Evolutionary conservation across 805 yeast species (phyloP), one percentile per base, ranked within the genome.

Genomic region (Wilhelminamyces savonicus): DNA sequence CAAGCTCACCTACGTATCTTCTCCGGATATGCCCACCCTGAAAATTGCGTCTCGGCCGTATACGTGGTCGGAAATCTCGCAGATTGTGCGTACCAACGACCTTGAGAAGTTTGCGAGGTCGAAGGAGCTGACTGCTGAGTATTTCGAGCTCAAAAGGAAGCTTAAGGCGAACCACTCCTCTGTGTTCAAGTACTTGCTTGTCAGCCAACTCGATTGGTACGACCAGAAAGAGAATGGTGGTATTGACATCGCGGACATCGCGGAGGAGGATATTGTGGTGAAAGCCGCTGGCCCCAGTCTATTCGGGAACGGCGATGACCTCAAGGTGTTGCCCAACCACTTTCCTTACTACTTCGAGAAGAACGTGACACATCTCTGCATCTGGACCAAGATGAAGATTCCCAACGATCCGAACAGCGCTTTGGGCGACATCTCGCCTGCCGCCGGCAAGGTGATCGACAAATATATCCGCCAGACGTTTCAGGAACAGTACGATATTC

Each of bases 351-450:
- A 70, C 41, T 71, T 79, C 36, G 75, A 66, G 21, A 38, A 47
- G 0, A 62, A 62, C 24, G 65, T 79, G 4, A 51, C 54, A 4
- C 90, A 82, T 50, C 46, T 81, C 11, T 69, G 83, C 25, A 65
- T 78, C 2, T 82, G 92, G 90, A 65, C 79, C 2, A 80, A 80
- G 44, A 54, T 70, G 13, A 62, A 62, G 10, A 66, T 82, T 31
- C 67, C 64, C 9, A 54, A 71, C 3, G 83, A 77, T 43, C 67
- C 69, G 6, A 40, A 54, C 8, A 69, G 74, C 12, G 52, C 46
- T 1, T 39, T 55, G n/a, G 82, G 82, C 1, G 79, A 72, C 37
- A 66, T 77, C 17, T 60, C 74, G 2, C 46, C 51, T 0, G 43
- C 44, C 8, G 60, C 70, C 13, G 66, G 72, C 34, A 37, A 33